Conservation (phyloP, 768 basidiomycete genomes). For the Mycena vitilis region DNA sequence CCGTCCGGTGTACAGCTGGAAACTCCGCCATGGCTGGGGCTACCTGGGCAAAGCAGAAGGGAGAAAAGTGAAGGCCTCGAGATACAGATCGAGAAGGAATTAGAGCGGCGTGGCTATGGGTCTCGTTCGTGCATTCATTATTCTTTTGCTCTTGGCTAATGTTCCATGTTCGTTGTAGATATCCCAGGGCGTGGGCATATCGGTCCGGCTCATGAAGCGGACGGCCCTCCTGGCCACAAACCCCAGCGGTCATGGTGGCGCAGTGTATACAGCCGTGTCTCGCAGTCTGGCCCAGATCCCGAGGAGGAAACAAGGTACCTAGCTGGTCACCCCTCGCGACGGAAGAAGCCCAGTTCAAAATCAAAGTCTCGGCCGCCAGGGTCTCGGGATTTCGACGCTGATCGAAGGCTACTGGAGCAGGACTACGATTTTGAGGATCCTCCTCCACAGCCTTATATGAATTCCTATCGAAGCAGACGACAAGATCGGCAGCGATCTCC, state of each 20-base stretch:
- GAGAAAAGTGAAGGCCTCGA: conserved; percentile 67
- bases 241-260: conserved; percentile 68
- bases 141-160: not conserved
- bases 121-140: conserved; percentile 44
- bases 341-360: conserved; percentile 33
- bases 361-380: conserved; percentile 22
- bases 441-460: conserved; percentile 49
- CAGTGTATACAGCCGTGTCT: conserved; percentile 62
- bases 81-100: conserved; percentile 64
- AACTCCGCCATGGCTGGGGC: conserved; percentile 20
- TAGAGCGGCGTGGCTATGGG: conserved; percentile 60
- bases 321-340: conserved; percentile 31
- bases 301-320: conserved; percentile 37
- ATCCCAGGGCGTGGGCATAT: conserved; percentile 40
- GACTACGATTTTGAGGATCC: conserved; percentile 52
- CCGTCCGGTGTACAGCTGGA: conserved; percentile 10
- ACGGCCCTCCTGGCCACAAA: conserved; percentile 38
- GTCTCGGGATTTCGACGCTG: conserved; percentile 35
- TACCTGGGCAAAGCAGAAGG: conserved; percentile 49
- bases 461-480: conserved; percentile 35
- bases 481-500: conserved; percentile 1
- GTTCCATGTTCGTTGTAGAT: conserved; percentile 24
- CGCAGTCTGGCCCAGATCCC: conserved; percentile 52
- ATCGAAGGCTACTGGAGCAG: conserved; percentile 36
- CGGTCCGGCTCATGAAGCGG: conserved; percentile 32